Percentiles rank a stretch among this genome's conserved stretches.
phyloP scores from a whole-genome alignment of 2,329 filamentous ascomycete species.

The Pseudogymnoascus sp. region DNA sequence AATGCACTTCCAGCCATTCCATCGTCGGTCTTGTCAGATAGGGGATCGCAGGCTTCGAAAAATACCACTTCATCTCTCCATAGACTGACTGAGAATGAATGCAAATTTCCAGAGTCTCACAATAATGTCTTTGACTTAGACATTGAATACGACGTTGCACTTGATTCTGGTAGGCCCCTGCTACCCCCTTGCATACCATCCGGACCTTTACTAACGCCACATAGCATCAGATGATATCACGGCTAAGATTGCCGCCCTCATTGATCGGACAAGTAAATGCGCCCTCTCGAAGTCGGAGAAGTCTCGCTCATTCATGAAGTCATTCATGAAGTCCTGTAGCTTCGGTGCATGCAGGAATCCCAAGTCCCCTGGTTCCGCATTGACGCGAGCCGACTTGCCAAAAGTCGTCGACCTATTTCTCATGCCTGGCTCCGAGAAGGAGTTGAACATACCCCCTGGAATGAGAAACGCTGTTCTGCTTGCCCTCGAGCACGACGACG shows the following conservation, averaged over 20 bases:
- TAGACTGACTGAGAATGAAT: neutral
- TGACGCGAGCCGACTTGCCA: constrained; percentile 27
- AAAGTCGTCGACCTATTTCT: constrained; percentile 35
- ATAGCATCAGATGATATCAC: neutral
- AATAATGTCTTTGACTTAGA: neutral
- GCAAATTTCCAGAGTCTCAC: neutral
- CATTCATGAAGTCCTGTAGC: neutral
- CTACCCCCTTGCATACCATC: neutral
- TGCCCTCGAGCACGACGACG: constrained; percentile 30
- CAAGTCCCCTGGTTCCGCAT: neutral
- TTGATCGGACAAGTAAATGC: neutral
- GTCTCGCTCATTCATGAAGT: neutral
- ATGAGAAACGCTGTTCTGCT: constrained; percentile 33
- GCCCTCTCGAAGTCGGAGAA: neutral
- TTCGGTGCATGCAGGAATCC: neutral
- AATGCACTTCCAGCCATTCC: neutral
- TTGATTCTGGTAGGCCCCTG: neutral
- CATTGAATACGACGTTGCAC: neutral
- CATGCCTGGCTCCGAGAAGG: constrained; percentile 34
- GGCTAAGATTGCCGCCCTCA: neutral
- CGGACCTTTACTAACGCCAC: neutral
- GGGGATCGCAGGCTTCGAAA: neutral
- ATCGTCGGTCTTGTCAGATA: neutral
- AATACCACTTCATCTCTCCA: neutral
- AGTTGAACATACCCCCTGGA: constrained; percentile 38